Evolutionary conservation across 805 yeast species (phyloP), one percentile per base, ranked within the genome.

Genomic region (Zygosaccharomyces siamensis): DNA sequence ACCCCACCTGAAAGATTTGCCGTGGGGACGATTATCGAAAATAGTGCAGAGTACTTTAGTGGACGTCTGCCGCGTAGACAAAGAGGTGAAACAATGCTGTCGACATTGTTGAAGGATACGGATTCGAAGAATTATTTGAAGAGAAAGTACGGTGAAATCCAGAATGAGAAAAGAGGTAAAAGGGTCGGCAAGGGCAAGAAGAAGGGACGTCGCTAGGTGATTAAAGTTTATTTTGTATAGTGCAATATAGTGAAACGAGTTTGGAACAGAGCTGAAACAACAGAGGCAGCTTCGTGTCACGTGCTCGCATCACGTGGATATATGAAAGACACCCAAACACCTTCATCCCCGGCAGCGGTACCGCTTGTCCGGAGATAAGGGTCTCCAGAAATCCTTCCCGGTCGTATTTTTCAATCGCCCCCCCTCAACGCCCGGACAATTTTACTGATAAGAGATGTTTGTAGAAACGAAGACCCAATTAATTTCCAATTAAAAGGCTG

Each of bases 1-100:
- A 76, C 74, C 43, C 74, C 76, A 6, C 92, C 95, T 40, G 87
- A 86, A 60, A 80, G 75, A 55, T 89, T 93, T 65, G 93, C 92
- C 50, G 78, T 86, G 58, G 99, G 99, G 12, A 89, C 97, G 0
- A 79, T 93, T 32, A 68, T 90, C 23, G 93, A 86, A 58, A 92
- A 89, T 38, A 81, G 83, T 54, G 75, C 87, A 1, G 97, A 92
- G 63, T 88, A 76, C 66, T 87, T 75, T 70, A 61, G 66, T 47
- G 58, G 67, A 41, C 74, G 95, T 53, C 58, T 92, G 54, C 75
- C 80, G 46, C 79, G 80, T 55, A 85, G 79, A 60, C 82, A 86
- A 57, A 79, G 96, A 57, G 89, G 89, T 50, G 74, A 74, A 50
- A 86, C 92, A 1, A 75, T 93, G 57, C 83, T 90, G 35, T 93